These are phyloP conservation scores for Pyrenula massariospora DNA, from an alignment of 495 filamentous ascomycete species.

Conservation along the genomic window DNA sequence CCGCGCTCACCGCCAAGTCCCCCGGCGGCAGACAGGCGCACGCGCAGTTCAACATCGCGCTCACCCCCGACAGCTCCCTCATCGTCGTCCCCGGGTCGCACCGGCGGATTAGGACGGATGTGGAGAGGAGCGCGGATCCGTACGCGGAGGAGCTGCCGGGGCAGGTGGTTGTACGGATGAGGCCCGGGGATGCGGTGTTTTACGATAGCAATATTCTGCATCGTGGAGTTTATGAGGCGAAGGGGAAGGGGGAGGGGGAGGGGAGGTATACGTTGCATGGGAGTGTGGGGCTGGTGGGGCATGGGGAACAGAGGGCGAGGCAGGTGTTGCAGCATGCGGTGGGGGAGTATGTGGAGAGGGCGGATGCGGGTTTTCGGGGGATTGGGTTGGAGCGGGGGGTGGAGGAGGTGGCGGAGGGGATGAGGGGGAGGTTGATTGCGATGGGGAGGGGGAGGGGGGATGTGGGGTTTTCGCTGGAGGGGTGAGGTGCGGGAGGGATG, in stretches of 20 bases:
- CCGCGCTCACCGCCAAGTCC: conserved; percentile 26
- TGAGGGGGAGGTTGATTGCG: conserved; percentile 41
- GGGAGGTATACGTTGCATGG: conserved; percentile 73
- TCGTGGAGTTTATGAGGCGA: conserved; percentile 54
- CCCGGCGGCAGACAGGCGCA: conserved; percentile 42
- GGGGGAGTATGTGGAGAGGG: conserved; percentile 55
- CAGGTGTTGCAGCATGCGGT: conserved; percentile 83
- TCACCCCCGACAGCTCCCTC: conserved; percentile 54
- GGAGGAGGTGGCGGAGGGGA: conserved; percentile 34
- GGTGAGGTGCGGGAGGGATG: not conserved
- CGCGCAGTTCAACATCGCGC: conserved; percentile 69
- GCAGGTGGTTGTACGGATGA: conserved; percentile 48
- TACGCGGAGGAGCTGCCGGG: conserved; percentile 45
- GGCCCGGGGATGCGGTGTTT: conserved; percentile 67
- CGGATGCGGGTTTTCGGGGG: conserved; percentile 28
- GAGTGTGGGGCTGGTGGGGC: conserved; percentile 53
- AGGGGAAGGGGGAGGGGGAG: conserved; percentile 23
- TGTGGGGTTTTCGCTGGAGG: conserved; percentile 37
- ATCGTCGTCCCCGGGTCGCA: conserved; percentile 66
- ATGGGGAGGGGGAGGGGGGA: conserved; percentile 44
- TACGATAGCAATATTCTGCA: conserved; percentile 86
- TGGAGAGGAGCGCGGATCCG: conserved; percentile 48
- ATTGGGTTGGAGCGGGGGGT: conserved; percentile 29
- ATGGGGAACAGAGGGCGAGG: conserved; percentile 45
- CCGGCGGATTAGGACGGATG: conserved; percentile 47